Base-by-base conservation (phyloP, 768 basidiomycete genomes). In the Rhodotorula babjevae region DNA sequence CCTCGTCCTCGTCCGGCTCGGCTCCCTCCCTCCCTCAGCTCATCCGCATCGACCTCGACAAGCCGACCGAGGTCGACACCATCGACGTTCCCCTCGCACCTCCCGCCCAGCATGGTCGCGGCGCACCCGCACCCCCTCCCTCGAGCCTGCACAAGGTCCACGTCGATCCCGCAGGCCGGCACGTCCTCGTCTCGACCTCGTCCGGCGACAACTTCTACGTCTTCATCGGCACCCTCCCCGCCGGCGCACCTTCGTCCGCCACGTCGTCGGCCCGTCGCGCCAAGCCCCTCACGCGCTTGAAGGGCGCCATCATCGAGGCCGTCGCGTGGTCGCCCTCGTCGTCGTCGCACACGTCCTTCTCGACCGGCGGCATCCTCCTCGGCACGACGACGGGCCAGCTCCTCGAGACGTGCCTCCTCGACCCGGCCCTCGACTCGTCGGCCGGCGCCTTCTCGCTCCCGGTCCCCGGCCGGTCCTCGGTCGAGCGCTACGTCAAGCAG, bases 141-240 rank as follows among this genome's bases (percentile, higher is more conserved):
- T 40, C 40, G 27, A 16, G 85, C 15, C 87, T 97, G 60, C 82
- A 89, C 83, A 89, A 89, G 79, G 82, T 97, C 64, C 97, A 93
- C 82, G 86, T 91, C 79, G 94, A 98, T 80, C 94, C 94, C 23
- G 90, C 93, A 0, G 94, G 94, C 9, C 85, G 90, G 47, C 96
- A 98, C 82, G 86, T 95, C 62, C 82, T 98, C 55, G 85, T 95
- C 65, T 91, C 92, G 0, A 93, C 93, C 16, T 84, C 83, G 21
- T 87, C 92, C 77, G 93, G 93, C 63, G 94, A 99, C 79, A 94
- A 92, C 72, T 97, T 91, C 88, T 97, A 98, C 79, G 82, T 93
- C 8, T 93, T 87, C 78, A 84, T 86, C 57, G 75, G 72, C 18
- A 4, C 65, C 1, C 65, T 79, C 56, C 75, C 69, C n/a, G 18